Evolutionary conservation across 495 filamentous ascomycete genomes (phyloP).

Genomic region (Parachaetomium inaequale): DNA sequence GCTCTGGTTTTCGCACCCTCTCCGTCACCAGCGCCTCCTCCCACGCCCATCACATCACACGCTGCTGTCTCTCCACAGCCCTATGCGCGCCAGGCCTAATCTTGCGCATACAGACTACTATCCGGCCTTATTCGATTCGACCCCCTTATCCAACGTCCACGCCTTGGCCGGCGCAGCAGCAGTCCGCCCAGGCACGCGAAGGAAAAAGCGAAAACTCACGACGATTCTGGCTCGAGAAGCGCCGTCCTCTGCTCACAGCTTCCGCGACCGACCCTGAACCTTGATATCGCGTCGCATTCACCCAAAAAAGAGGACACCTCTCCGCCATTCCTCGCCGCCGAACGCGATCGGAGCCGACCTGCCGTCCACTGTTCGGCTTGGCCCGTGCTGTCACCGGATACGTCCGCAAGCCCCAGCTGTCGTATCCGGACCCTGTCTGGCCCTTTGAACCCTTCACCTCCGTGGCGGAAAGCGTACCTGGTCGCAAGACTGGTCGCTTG

Average conservation of each 20-base stretch:
- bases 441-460: conserved; percentile 9
- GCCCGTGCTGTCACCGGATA: conserved; percentile 11
- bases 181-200: no score
- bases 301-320: not conserved
- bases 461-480: conserved; percentile 45
- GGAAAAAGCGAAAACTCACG: not conserved
- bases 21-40: conserved; percentile 7
- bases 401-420: conserved; percentile 8
- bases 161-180: no score
- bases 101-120: not conserved
- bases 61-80: not conserved
- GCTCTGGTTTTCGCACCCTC: conserved; percentile 20
- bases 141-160: not conserved
- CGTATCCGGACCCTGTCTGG: conserved; percentile 21
- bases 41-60: not conserved
- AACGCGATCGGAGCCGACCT: conserved; percentile 27
- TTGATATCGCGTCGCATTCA: not conserved
- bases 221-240: not conserved
- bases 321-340: not conserved
- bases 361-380: conserved; percentile 18
- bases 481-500: conserved; percentile 50
- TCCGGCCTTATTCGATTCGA: not conserved
- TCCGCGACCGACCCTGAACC: not conserved
- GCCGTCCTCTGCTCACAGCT: not conserved
- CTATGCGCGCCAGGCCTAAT: conserved; percentile 4